Percentiles rank a stretch among this genome's conserved stretches.
These are phyloP conservation scores for Chaetomium globosum DNA, from an alignment of 2,329 filamentous ascomycete genomes.

Conservation along the genomic window DNA sequence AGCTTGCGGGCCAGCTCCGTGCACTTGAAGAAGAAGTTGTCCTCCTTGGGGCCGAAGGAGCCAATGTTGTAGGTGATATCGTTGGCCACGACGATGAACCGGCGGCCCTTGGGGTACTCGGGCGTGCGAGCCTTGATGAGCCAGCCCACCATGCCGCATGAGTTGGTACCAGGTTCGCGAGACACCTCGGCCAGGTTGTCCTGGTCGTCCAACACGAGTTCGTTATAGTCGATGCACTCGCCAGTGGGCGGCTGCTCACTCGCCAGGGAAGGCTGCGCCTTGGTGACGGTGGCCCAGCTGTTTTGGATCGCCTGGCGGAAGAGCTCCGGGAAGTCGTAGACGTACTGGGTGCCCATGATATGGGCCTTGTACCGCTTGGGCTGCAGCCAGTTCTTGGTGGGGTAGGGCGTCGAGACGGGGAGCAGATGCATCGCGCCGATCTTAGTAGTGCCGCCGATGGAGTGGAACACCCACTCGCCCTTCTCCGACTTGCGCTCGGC, in stretches of 20 bases:
- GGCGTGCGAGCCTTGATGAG: conserved; percentile 91
- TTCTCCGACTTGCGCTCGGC: conserved; percentile 97
- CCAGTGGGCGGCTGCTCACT: conserved; percentile 82
- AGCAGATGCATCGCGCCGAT: conserved; percentile 93
- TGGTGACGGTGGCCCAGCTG: conserved; percentile 78
- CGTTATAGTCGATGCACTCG: conserved; percentile 90
- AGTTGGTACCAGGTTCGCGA: conserved; percentile 93
- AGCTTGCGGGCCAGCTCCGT: conserved; percentile 92
- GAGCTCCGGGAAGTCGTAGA: conserved; percentile 99
- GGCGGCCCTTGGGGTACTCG: conserved; percentile 88
- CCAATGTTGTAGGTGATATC: conserved; percentile 99
- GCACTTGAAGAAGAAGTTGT: conserved; percentile 99
- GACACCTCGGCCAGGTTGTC: conserved; percentile 92
- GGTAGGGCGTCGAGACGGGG: conserved; percentile 87
- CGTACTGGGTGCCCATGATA: conserved; percentile 98
- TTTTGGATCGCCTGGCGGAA: conserved; percentile 98
- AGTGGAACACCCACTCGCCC: conserved; percentile 98
- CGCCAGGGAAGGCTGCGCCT: conserved; percentile 71
- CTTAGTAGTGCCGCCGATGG: conserved; percentile 92
- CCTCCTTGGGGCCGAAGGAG: conserved; percentile 93
- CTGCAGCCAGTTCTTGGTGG: conserved; percentile 97
- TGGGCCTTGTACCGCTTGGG: conserved; percentile 99
- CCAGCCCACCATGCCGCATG: conserved; percentile 98
- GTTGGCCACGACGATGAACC: conserved; percentile 96
- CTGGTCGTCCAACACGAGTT: conserved; percentile 91